These are phyloP conservation scores for Corylus heterophylla DNA, from an alignment of 306 rosid genomes.

Conservation along the genomic window DNA sequence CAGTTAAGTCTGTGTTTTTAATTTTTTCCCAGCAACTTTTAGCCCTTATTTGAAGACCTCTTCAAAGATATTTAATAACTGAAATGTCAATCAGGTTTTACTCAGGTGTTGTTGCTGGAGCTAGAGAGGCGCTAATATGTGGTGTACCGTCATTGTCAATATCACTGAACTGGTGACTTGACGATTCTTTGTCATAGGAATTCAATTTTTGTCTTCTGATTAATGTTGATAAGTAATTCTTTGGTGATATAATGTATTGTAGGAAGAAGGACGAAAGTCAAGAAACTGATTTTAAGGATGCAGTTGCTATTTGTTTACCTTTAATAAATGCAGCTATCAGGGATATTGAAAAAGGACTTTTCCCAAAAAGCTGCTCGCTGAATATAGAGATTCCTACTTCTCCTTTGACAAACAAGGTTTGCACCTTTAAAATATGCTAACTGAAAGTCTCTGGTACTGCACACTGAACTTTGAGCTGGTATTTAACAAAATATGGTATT, in stretches of 20 bases:
- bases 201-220: conserved; percentile 24
- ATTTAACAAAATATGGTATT: neutral
- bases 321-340: conserved; percentile 77
- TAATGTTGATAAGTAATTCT: conserved; percentile 23
- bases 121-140: conserved; percentile 82
- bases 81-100: conserved; percentile 55
- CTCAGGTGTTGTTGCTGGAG: conserved; percentile 95
- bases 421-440: conserved; percentile 18
- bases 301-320: conserved; percentile 77
- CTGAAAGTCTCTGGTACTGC: conserved; percentile 1
- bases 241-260: conserved; percentile 29
- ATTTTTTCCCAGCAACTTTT: neutral
- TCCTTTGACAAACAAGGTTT: conserved; percentile 79
- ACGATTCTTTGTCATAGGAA: conserved; percentile 18
- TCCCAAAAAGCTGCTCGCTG: conserved; percentile 72
- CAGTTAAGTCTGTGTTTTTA: conserved; percentile 1
- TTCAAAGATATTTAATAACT: conserved; percentile 23
- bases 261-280: conserved; percentile 96
- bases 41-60: conserved; percentile 3
- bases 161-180: conserved; percentile 80
- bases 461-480: neutral
- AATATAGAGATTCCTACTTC: conserved; percentile 79
- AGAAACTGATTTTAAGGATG: conserved; percentile 92
- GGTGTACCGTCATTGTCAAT: conserved; percentile 87
- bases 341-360: conserved; percentile 70